Base-by-base conservation (phyloP, 805 yeast genomes). In the Lipomyces lipofer region DNA sequence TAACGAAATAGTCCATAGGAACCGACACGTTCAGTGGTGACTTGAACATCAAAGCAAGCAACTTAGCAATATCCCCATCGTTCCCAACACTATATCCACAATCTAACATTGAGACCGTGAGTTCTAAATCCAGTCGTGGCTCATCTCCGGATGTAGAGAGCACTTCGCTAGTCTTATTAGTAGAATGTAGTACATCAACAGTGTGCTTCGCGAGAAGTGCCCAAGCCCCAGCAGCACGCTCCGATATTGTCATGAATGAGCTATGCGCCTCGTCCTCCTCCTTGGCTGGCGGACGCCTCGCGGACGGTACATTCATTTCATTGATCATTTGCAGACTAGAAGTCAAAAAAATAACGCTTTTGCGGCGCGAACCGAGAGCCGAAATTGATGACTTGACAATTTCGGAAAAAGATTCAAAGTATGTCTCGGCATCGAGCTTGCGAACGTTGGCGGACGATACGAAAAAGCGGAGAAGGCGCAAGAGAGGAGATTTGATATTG, bases 391-490 rank as follows among this genome's bases (percentile, higher is more conserved):
- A 43, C 30, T 43, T n/a, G 15, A 43, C 7, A n/a, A 43, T 43
- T 22, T 33, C 35, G 5, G 35, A 10, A 21, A 27, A 9, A 21
- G 33, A 5, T 12, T 19, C n/a, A 15, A 43, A 4, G n/a, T 43
- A 43, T 12, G 17, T 25, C 10, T 27, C 3, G 19, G 28, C 22
- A 12, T 15, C 28, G 15, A 17, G n/a, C 28, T 19, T 25, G 28
- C 25, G 15, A 13, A 39, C 28, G 2, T 3, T 30, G 6, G 32
- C 44, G 10, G 54, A 32, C 8, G 40, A 19, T 24, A 51, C 21
- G 25, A 39, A 38, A 5, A 39, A 21, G 15, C 46, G 51, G 22
- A 40, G 39, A 3, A 51, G 15, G 32, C 39, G 49, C 25, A 46
- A n/a, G 4, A 47, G 29, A 6, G 55, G 51, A 42, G 45, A 21